phyloP scores from a whole-genome alignment of 306 rosid genomes.

The Cucurbita moschata region DNA sequence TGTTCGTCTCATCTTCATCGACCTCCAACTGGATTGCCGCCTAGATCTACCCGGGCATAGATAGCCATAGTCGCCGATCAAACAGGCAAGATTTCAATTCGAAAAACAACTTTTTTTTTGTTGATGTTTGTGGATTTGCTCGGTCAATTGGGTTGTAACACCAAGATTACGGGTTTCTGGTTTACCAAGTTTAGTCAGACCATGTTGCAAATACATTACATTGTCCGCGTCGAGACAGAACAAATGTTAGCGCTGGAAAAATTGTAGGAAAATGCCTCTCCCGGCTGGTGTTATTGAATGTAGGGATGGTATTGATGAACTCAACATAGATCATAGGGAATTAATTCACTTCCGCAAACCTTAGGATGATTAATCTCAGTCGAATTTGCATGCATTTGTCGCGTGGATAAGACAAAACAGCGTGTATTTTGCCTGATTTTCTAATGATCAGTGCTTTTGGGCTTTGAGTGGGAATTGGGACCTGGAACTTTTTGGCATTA shows the following conservation, averaged over 20 bases:
- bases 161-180: background rate
- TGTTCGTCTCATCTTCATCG: background rate
- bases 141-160: background rate
- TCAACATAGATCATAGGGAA: background rate
- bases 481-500: background rate
- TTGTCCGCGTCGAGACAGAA: background rate
- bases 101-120: background rate
- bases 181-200: background rate
- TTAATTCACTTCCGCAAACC: background rate
- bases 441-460: background rate
- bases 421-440: background rate
- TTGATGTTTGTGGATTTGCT: background rate
- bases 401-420: background rate
- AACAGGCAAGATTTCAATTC: background rate
- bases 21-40: background rate
- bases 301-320: background rate
- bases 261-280: background rate
- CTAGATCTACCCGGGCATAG: background rate
- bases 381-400: background rate
- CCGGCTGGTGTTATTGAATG: background rate
- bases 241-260: background rate
- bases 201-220: background rate
- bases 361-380: background rate
- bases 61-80: background rate
- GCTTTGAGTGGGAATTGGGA: background rate